A percentile compares a stretch with the other conserved stretches of the same genome.
Conservation (phyloP, 768 basidiomycete species). For the Leccinum truebloodii region DNA sequence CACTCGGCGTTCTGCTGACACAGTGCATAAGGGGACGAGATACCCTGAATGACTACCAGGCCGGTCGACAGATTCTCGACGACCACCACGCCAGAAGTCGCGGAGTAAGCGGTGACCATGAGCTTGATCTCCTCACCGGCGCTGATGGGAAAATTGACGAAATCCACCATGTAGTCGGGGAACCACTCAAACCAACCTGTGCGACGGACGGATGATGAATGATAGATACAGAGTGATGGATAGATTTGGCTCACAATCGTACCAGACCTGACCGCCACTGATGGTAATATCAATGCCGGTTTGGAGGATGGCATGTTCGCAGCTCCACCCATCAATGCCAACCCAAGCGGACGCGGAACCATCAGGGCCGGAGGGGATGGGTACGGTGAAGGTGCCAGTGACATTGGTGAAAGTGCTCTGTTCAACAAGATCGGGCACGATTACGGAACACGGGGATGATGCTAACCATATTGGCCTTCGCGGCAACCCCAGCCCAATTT, state of each 20-base stretch:
- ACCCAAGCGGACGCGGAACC: background rate
- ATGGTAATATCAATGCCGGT: background rate
- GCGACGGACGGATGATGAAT: background rate
- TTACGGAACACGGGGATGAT: too few species aligned
- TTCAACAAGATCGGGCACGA: background rate
- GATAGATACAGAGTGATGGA: background rate
- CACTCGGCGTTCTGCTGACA: background rate
- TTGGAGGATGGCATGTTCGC: background rate
- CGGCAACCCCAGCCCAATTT: conserved; percentile 17
- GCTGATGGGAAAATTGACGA: background rate
- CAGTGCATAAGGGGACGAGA: background rate
- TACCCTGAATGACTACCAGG: background rate
- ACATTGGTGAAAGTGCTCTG: background rate
- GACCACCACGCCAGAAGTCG: background rate
- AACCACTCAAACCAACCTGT: background rate
- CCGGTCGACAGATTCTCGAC: background rate
- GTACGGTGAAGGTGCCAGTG: background rate
- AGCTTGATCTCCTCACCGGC: background rate
- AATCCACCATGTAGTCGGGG: background rate
- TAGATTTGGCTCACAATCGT: background rate
- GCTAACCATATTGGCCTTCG: too few species aligned
- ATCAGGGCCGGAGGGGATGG: background rate
- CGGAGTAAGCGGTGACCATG: background rate
- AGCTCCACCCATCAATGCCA: background rate
- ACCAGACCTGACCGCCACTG: background rate